phyloP scores from a whole-genome alignment of 78 protist genomes.

The Cavenderia fasciculata region DNA sequence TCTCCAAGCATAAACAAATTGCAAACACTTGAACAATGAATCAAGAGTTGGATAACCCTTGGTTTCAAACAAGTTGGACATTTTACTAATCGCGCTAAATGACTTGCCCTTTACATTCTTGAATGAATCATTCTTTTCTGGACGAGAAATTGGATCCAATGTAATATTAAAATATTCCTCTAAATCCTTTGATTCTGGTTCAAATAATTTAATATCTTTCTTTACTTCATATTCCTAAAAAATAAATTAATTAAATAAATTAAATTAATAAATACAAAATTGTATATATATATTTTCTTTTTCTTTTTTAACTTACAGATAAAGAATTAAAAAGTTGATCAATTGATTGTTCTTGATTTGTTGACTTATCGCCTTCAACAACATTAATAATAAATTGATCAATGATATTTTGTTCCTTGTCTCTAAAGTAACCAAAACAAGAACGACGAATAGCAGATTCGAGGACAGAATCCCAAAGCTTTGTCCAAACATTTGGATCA shows the following conservation, averaged over 20 bases:
- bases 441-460: slow-evolving; percentile 56
- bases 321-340: background rate
- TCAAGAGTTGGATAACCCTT: slow-evolving; percentile 57
- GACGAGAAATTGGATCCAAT: background rate
- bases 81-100: background rate
- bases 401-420: slow-evolving; percentile 33
- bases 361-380: slow-evolving; percentile 5
- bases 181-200: background rate
- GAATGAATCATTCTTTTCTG: background rate
- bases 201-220: background rate
- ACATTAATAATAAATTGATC: slow-evolving; percentile 16
- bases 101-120: background rate
- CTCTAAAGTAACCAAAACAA: slow-evolving; percentile 15
- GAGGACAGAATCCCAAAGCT: slow-evolving; percentile 29
- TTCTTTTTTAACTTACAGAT: background rate
- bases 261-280: background rate
- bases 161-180: background rate
- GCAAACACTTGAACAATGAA: background rate
- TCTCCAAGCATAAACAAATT: slow-evolving; percentile 26
- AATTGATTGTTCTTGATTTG: background rate
- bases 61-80: slow-evolving; percentile 20
- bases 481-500: background rate
- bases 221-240: background rate
- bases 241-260: background rate
- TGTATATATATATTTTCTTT: too few species aligned